These are phyloP conservation scores for Colletotrichum karsti DNA, from an alignment of 2,329 filamentous ascomycete species.

Conservation along the genomic window DNA sequence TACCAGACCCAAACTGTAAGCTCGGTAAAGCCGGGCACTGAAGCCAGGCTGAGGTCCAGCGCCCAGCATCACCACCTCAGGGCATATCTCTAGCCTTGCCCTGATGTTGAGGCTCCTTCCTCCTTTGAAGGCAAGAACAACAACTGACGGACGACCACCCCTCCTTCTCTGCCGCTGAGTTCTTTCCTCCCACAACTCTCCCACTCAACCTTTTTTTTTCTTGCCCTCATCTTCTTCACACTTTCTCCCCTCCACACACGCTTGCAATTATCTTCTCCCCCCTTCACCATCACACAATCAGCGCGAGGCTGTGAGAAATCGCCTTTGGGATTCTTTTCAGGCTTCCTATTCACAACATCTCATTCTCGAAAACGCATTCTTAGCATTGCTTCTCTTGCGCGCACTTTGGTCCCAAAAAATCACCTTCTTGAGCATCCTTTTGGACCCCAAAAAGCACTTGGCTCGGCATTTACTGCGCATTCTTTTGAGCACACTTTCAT, in stretches of 20 bases:
- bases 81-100: background rate
- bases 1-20: background rate
- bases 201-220: background rate
- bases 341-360: background rate
- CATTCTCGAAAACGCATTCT: background rate
- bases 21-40: background rate
- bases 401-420: background rate
- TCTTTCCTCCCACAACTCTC: background rate
- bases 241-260: background rate
- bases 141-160: background rate
- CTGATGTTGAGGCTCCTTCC: background rate
- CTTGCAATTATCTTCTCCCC: background rate
- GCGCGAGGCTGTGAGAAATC: background rate
- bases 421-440: background rate
- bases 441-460: background rate
- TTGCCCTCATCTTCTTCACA: background rate
- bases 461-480: no score
- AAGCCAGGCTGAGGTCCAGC: background rate
- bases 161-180: background rate
- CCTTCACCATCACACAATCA: background rate
- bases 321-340: background rate
- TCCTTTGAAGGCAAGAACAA: background rate
- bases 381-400: background rate
- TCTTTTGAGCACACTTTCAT: no score
- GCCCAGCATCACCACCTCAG: background rate